These are phyloP conservation scores for Pichia eremophila DNA, from an alignment of 805 yeast species.

Conservation along the genomic window DNA sequence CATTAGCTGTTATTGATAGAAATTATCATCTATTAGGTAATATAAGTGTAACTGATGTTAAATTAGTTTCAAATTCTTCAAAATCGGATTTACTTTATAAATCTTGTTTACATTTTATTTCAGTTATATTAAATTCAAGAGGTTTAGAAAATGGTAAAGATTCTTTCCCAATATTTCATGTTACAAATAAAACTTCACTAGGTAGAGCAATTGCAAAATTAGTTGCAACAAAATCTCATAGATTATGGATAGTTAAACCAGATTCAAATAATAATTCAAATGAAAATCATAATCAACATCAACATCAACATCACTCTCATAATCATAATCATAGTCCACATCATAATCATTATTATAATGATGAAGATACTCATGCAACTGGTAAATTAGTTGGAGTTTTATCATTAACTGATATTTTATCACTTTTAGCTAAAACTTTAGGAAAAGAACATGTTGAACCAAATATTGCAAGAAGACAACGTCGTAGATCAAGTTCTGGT, in stretches of 20 bases:
- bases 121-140: constrained; percentile 75
- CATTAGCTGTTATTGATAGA: constrained; percentile 86
- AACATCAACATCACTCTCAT: constrained; percentile 2
- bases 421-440: constrained; percentile 64
- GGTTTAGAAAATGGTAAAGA: constrained; percentile 94
- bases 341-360: background rate
- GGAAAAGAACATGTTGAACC: constrained; percentile 75
- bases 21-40: constrained; percentile 74
- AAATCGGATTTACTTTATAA: constrained; percentile 76
- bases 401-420: constrained; percentile 82
- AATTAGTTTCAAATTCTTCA: constrained; percentile 76
- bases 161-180: constrained; percentile 94
- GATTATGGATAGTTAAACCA: constrained; percentile 76
- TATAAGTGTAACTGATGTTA: constrained; percentile 90
- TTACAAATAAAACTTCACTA: constrained; percentile 65
- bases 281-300: constrained; percentile 3
- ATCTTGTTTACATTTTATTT: constrained; percentile 79
- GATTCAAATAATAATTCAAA: constrained; percentile 9
- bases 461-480: constrained; percentile 74
- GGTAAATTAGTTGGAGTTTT: constrained; percentile 88
- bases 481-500: constrained; percentile 53
- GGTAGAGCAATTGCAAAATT: constrained; percentile 88
- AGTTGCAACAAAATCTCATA: constrained; percentile 90
- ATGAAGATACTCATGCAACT: constrained; percentile 39
- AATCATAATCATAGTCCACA: background rate